Evolutionary conservation across 2,329 filamentous ascomycete species (phyloP), one percentile per base, ranked within the genome.

Genomic region (Paramyrothecium sp.): DNA sequence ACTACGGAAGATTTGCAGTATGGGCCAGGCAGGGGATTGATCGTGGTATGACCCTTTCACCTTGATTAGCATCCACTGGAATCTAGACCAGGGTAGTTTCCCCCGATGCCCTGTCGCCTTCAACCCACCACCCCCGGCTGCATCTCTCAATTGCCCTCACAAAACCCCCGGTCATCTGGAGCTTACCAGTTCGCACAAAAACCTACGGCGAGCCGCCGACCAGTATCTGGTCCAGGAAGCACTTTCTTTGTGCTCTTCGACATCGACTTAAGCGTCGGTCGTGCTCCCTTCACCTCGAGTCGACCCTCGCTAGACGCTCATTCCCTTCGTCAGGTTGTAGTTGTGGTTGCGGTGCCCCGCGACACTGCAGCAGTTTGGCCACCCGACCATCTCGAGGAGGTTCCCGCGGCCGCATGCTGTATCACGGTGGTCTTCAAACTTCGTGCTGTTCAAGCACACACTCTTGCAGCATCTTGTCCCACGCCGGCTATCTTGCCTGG

Each of bases 391-490:
- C 71, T 72, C 73, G 72, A 75, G 71, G 73, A 70, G 70, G 70
- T 75, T 73, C 73, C 74, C 67, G 78, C 72, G 74, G 73, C 76
- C 73, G 75, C 73, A 79, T 79, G 75, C 70, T 69, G 80, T 82
- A 75, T 74, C 68, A 81, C 79, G 72, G 69, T 69, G 70, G 68
- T 69, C 71, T 70, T 72, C 74, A 74, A 72, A 71, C 75, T 71
- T 73, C 71, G 73, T 73, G 73, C 75, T 69, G 55, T 75, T 69
- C 72, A 67, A 77, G 78, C 81, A 77, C 5, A 77, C 74, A 79
- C 78, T 30, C 70, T 73, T 77, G 76, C 77, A 78, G 74, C 76
- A 77, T 77, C 77, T 76, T 75, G 80, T 82, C 76, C 73, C 69
- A 81, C 79, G 63, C 61, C 70, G 67, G 64, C 68, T 74, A 67